Evolutionary conservation across 257 asterid genomes (phyloP).

Genomic region (Nicotiana sylvestris): DNA sequence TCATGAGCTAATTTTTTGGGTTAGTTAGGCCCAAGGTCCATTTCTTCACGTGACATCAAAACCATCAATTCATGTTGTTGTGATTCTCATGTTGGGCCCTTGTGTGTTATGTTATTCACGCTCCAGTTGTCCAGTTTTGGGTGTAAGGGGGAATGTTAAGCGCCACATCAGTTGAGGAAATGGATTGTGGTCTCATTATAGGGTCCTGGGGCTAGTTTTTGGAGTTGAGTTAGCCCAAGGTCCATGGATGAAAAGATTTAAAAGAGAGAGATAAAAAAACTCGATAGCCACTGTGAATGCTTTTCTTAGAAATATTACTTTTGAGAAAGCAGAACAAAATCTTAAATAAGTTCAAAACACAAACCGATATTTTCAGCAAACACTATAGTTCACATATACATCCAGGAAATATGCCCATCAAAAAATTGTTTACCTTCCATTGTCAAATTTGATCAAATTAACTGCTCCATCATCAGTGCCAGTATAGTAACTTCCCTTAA

Average conservation of each 20-base stretch:
- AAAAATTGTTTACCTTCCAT: slow-evolving; percentile 61
- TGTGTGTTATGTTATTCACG: no score
- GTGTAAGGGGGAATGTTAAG: no score
- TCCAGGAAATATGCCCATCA: not conserved
- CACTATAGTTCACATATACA: not conserved
- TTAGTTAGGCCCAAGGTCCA: no score
- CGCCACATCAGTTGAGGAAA: no score
- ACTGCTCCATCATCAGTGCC: slow-evolving; percentile 99
- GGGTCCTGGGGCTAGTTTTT: no score
- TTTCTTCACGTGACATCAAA: no score
- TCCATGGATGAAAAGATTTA: not conserved
- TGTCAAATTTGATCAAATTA: slow-evolving; percentile 81
- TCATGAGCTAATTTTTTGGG: no score
- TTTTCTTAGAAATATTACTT: not conserved
- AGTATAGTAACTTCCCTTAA: slow-evolving; percentile 94
- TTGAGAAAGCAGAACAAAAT: slow-evolving; percentile 1
- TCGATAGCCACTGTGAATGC: not conserved
- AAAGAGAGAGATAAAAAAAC: not conserved
- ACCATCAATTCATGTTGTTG: no score
- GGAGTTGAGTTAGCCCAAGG: no score
- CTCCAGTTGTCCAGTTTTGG: no score
- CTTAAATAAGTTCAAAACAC: not conserved
- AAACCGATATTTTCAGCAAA: not conserved
- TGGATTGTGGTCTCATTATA: no score
- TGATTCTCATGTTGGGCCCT: no score